Conservation (phyloP, 2,329 filamentous ascomycete genomes). For the Colletotrichum lentis region DNA sequence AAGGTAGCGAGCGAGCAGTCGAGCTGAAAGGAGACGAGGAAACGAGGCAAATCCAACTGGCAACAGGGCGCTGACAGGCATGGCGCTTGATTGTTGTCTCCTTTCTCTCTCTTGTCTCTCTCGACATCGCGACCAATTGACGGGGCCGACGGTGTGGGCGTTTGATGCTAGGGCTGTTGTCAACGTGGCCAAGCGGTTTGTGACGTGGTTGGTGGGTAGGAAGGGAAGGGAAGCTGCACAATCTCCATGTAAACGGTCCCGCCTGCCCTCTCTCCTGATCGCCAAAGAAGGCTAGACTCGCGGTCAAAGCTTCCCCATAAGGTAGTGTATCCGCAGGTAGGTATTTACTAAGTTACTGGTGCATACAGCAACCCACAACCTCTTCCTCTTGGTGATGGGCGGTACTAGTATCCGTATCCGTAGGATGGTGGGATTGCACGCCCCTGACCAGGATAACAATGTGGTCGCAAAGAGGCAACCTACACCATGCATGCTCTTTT, state of each 20-base stretch:
- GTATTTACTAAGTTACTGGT: no score
- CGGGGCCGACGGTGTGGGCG: no score
- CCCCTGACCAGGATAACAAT: background rate
- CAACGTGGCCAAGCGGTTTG: no score
- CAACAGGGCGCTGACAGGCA: background rate
- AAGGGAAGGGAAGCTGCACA: background rate
- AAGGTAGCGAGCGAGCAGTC: background rate
- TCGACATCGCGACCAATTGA: no score
- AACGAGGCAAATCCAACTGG: background rate
- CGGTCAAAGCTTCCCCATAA: background rate
- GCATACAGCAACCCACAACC: background rate
- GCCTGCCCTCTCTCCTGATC: no score
- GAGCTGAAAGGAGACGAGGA: background rate
- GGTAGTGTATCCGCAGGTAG: no score
- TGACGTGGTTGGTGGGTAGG: background rate
- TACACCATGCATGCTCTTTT: background rate
- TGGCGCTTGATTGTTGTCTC: slow-evolving; percentile 5
- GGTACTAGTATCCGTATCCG: no score
- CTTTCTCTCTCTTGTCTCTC: background rate
- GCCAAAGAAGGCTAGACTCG: background rate
- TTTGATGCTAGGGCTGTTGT: no score
- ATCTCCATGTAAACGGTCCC: no score
- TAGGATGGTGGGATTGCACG: background rate
- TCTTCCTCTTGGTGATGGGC: no score
- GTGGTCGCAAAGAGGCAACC: background rate